These are phyloP conservation scores for Chaetomiaceae sp. DNA, from an alignment of 2,329 filamentous ascomycete species.

Conservation along the genomic window DNA sequence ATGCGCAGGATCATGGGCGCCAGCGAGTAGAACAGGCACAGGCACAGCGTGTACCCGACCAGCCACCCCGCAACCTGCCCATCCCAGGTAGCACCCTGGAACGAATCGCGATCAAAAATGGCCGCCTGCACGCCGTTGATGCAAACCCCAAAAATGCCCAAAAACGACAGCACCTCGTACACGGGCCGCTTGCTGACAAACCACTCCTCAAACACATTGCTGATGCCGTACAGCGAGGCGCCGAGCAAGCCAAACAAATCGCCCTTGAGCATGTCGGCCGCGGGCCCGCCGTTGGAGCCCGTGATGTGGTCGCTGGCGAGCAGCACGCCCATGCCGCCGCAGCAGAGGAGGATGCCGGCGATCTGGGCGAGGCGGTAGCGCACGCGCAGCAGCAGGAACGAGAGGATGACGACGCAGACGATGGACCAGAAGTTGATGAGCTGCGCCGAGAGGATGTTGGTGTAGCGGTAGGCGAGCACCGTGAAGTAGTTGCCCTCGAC, in stretches of 20 bases:
- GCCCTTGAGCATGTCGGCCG: constrained; percentile 75
- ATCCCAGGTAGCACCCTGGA: constrained; percentile 62
- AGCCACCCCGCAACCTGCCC: constrained; percentile 72
- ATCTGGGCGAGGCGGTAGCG: constrained; percentile 88
- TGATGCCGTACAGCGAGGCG: constrained; percentile 84
- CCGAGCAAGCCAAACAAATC: constrained; percentile 88
- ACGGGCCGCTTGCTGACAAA: constrained; percentile 80
- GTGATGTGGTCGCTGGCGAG: constrained; percentile 84
- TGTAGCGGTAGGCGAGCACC: constrained; percentile 88
- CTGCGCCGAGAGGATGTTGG: constrained; percentile 87
- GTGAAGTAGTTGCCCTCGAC: constrained; percentile 98
- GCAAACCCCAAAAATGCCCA: constrained; percentile 80
- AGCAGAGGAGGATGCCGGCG: constrained; percentile 80
- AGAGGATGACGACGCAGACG: constrained; percentile 81
- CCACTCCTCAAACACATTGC: constrained; percentile 92
- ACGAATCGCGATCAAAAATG: constrained; percentile 81
- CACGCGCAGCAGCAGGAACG: constrained; percentile 76
- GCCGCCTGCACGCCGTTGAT: constrained; percentile 89
- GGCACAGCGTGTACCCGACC: constrained; percentile 79
- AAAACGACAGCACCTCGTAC: constrained; percentile 89
- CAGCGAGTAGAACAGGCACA: constrained; percentile 81
- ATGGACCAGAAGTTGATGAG: constrained; percentile 99
- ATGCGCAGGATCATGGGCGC: constrained; percentile 87
- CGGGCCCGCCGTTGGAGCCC: constrained; percentile 63
- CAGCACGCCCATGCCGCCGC: constrained; percentile 83